Conservation (phyloP, 2,329 filamentous ascomycete species). For the Calonectria fujianensis region DNA sequence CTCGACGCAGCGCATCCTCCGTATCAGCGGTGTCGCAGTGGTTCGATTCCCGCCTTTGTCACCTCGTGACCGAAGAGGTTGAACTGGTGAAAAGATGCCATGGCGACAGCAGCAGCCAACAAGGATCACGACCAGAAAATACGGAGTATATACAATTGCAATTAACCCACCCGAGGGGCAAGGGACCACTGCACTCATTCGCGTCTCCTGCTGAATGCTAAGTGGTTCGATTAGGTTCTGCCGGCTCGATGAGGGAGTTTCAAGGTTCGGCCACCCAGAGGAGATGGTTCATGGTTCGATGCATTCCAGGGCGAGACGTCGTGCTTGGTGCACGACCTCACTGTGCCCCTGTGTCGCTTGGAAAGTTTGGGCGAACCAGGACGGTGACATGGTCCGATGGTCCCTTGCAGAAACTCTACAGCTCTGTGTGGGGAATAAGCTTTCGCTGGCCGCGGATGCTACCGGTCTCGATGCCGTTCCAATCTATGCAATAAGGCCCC, state of each 20-base stretch:
- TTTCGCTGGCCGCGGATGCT: slow-evolving; percentile 3
- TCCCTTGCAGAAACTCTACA: slow-evolving; percentile 25
- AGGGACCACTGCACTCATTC: neutral
- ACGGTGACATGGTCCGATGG: slow-evolving; percentile 18
- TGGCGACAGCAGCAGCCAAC: neutral
- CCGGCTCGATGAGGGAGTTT: neutral
- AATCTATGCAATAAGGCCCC: slow-evolving; percentile 15
- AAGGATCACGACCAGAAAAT: neutral
- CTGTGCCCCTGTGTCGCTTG: slow-evolving; percentile 12
- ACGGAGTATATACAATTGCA: neutral
- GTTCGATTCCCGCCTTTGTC: neutral
- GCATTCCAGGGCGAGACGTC: neutral
- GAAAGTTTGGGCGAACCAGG: slow-evolving; percentile 6
- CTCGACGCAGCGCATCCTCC: neutral
- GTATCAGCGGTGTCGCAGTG: neutral
- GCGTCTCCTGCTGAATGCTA: slow-evolving; percentile 4
- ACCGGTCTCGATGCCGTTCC: slow-evolving; percentile 8
- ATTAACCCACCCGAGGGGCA: neutral
- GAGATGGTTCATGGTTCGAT: slow-evolving; percentile 4
- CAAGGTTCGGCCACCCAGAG: neutral
- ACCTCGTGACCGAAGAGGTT: neutral
- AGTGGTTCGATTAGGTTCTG: slow-evolving; percentile 21
- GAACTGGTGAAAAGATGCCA: neutral
- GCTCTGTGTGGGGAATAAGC: neutral
- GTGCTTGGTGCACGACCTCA: slow-evolving; percentile 1